Percentiles rank a stretch among this genome's conserved stretches.
phyloP scores from a whole-genome alignment of 2,329 filamentous ascomycete species.

The Aschersonia sp. region DNA sequence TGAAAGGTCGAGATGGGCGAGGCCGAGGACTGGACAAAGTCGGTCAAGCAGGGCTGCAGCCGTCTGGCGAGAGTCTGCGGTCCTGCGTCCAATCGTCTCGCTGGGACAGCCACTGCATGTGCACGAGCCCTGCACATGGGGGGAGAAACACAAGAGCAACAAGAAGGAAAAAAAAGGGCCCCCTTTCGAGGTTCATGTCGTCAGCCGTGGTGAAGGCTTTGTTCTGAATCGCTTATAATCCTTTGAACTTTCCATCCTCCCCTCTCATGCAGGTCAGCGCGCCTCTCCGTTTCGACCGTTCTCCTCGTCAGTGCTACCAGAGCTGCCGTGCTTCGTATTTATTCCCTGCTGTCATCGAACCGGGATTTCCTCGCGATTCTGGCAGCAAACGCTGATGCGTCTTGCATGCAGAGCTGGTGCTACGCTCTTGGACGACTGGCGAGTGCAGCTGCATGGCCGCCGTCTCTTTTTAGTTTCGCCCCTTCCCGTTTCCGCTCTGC shows the following conservation, averaged over 20 bases:
- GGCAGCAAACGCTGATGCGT: not conserved
- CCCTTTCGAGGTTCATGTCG: too few species aligned
- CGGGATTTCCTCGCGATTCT: not conserved
- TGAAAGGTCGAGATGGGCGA: too few species aligned
- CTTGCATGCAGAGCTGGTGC: not conserved
- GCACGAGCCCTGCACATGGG: too few species aligned
- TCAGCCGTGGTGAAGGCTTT: not conserved
- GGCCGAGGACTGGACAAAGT: too few species aligned
- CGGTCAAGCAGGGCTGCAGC: too few species aligned
- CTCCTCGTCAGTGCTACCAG: not conserved
- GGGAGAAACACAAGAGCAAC: too few species aligned
- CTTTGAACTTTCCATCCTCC: not conserved
- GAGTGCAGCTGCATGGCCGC: not conserved
- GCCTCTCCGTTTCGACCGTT: not conserved
- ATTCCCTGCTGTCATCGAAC: not conserved
- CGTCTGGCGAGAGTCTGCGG: too few species aligned
- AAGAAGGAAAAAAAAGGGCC: too few species aligned
- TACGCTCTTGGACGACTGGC: not conserved
- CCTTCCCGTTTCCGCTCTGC: not conserved
- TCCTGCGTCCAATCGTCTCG: too few species aligned
- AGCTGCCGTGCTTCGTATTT: not conserved
- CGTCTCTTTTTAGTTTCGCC: not conserved
- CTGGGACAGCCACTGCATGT: too few species aligned
- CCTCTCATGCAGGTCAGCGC: not conserved
- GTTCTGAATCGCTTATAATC: not conserved